Conservation (phyloP, 306 rosid genomes). For the Betula pendula region DNA sequence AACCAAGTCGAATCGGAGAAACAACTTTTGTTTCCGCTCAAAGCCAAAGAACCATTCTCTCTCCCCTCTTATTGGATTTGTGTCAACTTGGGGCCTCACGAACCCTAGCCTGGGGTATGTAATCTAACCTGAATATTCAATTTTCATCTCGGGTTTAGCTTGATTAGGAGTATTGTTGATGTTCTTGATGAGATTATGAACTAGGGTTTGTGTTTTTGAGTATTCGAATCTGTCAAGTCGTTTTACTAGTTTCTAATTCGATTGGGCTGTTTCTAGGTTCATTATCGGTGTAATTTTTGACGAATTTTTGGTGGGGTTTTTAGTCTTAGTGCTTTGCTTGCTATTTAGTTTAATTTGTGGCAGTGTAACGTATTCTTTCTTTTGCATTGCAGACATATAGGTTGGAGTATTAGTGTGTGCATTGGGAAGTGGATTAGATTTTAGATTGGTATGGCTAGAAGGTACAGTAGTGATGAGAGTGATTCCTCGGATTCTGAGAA, state of each 20-base stretch:
- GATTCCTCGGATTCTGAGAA: slow-evolving; percentile 28
- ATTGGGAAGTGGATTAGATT: not conserved
- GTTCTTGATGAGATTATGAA: not conserved
- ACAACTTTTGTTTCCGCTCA: not conserved
- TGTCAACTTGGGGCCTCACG: not conserved
- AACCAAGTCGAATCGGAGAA: not conserved
- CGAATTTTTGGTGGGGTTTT: not conserved
- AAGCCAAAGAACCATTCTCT: not conserved
- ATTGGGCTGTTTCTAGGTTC: not conserved
- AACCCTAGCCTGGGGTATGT: not conserved
- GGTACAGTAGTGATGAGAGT: slow-evolving; percentile 30
- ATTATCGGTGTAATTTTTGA: not conserved
- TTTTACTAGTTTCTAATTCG: not conserved
- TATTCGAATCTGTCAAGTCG: not conserved
- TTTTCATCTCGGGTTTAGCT: not conserved
- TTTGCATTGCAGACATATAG: not conserved
- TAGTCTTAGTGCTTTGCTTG: not conserved
- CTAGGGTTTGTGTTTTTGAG: not conserved
- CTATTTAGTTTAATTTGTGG: not conserved
- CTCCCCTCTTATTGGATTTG: not conserved
- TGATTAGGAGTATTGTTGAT: not conserved
- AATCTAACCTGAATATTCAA: not conserved
- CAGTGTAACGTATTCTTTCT: not conserved
- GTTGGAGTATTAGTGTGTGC: not conserved
- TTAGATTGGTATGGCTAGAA: slow-evolving; percentile 51